Base-by-base conservation (phyloP, 2,329 filamentous ascomycete species). In the Tolypocladium inflatum region DNA sequence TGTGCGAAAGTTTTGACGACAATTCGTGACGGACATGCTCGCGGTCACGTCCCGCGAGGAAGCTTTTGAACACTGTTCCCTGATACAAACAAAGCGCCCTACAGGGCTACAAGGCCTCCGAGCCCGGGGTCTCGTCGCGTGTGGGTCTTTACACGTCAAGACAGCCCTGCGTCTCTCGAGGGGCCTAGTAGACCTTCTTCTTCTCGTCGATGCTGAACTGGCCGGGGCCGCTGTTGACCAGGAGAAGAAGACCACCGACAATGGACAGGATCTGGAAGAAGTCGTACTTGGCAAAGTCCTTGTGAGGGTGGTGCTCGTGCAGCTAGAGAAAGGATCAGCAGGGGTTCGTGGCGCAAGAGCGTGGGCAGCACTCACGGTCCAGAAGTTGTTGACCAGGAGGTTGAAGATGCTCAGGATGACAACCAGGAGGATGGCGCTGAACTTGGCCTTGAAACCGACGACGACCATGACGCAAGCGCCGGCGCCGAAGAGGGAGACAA, bases 201-300 rank as follows among this genome's bases (percentile, higher is more conserved):
- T 99, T 99, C 85, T 99, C 94, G 76, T 99, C 94, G 75, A 97
- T 93, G 74, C 90, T 96, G 81, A 97, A 89, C 75, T 96, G 92
- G 63, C 94, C 94, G 11, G 94, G 94, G 61, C 94, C 94, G 84
- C 94, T 97, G 85, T 99, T 99, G 78, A 97, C 92, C 65, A 99
- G 85, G 64, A 99, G 87, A 59, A 99, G 83, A 59, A 99, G 89
- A 74, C 94, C 94, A 63, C 94, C 94, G 64, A 97, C 93, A 72
- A 99, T 99, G 56, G 94, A 99, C 57, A 99, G 82, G 68, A 97
- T 97, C 81, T 99, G 94, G 87, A 99, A 99, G 82, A 99, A 99
- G 75, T 99, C 94, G 84, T 99, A 99, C 80, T 99, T 99, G 81
- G 94, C 94, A 72, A 99, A 99, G 76, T 99, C 94, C 85, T 97